Evolutionary conservation across 345 rosid genomes (phyloP).

Genomic region (Litchi chinensis): DNA sequence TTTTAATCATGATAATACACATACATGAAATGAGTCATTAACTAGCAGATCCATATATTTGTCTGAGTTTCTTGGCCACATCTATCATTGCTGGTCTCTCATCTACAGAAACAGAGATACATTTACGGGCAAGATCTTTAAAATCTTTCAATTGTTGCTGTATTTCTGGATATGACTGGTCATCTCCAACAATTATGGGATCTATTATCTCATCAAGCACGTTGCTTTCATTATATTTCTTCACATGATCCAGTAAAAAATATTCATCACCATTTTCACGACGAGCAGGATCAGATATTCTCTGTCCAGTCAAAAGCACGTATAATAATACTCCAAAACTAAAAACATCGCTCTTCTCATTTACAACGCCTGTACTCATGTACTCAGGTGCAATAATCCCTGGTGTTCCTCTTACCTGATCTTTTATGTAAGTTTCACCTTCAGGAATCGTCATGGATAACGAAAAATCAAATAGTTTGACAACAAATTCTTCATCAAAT

Average conservation of each 20-base stretch:
- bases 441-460: background rate
- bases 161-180: background rate
- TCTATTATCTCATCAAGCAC: background rate
- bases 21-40: too few relatives aligned
- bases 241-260: background rate
- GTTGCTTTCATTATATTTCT: background rate
- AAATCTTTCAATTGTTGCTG: background rate
- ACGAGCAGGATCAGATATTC: accelerated
- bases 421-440: background rate
- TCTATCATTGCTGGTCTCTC: background rate
- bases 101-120: background rate
- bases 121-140: background rate
- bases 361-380: too few relatives aligned
- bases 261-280: background rate
- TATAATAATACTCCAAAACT: background rate
- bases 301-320: background rate
- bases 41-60: background rate
- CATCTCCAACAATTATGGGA: background rate
- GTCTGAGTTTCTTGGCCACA: background rate
- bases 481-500: background rate
- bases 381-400: background rate
- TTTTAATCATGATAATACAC: too few relatives aligned
- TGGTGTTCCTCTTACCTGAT: background rate
- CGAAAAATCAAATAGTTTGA: slow-evolving; percentile 5
- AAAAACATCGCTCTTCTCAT: slow-evolving; percentile 8